Base-by-base conservation (phyloP, 2,329 filamentous ascomycete genomes). In the Aspergillus ochraceoroseus region DNA sequence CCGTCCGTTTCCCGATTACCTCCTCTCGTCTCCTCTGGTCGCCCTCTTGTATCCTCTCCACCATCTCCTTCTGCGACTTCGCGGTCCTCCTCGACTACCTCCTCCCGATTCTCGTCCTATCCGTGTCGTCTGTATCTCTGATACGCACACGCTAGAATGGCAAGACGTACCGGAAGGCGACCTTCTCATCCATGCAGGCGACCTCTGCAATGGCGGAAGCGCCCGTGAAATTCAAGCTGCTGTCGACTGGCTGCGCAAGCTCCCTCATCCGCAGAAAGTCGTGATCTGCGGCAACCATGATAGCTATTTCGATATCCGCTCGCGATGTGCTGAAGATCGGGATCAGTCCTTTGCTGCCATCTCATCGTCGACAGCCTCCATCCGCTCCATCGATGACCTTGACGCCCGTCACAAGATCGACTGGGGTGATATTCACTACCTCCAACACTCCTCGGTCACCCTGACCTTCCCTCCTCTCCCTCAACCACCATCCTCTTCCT, bases 221-320 rank as follows among this genome's bases (percentile, higher is more conserved):
- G 74, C 79, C 0, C 70, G 71, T 8, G 83, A 87, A 46, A 81
- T 96, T 41, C 87, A 95, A 67, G 70, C 68, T n/a, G 83, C 92
- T 55, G 72, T 95, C 29, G 78, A 94, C 68, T 95, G 87, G 87
- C 72, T 95, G 8, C 75, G 73, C 32, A 70, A 71, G 3, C 75
- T 89, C 5, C 85, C 86, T 0, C 87, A 95, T 57, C 67, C 68
- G 23, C 76, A 94, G 62, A 94, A 95, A 64, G 73, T 95, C 15
- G 76, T 89, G 23, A 80, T 96, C 20, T 79, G 80, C 20, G 90
- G 90, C 1, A 95, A 95, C 59, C 90, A 95, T 62, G 90, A 95
- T 59, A 82, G 79, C 54, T 94, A 80, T 70, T 84, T 94, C 46
- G 90, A 94, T 62, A 70, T 76, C 15, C 70, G 72, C 22, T 80